Conservation (phyloP, 208 protist species). For the Sergeia podlipaevii region DNA sequence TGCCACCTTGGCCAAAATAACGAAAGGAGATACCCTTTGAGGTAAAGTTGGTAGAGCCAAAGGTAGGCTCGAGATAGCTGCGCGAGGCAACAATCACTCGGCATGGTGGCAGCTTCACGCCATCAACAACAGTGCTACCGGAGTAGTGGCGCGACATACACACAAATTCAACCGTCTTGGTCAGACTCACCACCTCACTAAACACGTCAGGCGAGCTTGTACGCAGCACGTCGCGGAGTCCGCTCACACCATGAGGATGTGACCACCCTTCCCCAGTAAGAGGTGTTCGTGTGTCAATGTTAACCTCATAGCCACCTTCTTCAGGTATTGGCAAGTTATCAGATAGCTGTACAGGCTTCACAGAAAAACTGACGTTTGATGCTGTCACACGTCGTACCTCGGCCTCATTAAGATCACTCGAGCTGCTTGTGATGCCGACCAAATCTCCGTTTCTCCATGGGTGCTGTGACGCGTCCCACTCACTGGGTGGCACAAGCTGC, state of each 20-base stretch:
- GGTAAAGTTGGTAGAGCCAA: constrained; percentile 20
- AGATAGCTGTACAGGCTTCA: too few relatives aligned
- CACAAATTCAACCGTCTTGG: constrained; percentile 32
- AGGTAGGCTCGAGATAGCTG: constrained; percentile 8
- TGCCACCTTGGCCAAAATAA: constrained; percentile 22
- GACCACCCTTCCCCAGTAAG: too few relatives aligned
- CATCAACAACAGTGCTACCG: constrained; percentile 10
- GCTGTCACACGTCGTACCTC: too few relatives aligned
- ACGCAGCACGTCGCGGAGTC: neutral
- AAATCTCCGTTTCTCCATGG: too few relatives aligned
- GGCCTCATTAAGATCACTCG: constrained; percentile 8
- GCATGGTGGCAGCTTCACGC: constrained; percentile 5
- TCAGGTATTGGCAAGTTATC: too few relatives aligned
- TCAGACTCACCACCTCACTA: constrained; percentile 21
- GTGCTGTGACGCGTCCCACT: too few relatives aligned
- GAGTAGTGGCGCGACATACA: too few relatives aligned
- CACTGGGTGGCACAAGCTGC: too few relatives aligned
- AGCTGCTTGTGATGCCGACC: constrained; percentile 14
- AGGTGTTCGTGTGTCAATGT: too few relatives aligned
- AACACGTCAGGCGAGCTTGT: neutral
- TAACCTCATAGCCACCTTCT: too few relatives aligned
- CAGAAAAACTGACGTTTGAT: too few relatives aligned
- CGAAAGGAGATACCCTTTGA: constrained; percentile 13
- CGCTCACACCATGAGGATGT: neutral
- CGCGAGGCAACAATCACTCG: constrained; percentile 16